Percentiles rank a stretch among this genome's conserved stretches.
Evolutionary conservation across 257 asterid species (phyloP).

Genomic region (Solanum lycopersicoides): DNA sequence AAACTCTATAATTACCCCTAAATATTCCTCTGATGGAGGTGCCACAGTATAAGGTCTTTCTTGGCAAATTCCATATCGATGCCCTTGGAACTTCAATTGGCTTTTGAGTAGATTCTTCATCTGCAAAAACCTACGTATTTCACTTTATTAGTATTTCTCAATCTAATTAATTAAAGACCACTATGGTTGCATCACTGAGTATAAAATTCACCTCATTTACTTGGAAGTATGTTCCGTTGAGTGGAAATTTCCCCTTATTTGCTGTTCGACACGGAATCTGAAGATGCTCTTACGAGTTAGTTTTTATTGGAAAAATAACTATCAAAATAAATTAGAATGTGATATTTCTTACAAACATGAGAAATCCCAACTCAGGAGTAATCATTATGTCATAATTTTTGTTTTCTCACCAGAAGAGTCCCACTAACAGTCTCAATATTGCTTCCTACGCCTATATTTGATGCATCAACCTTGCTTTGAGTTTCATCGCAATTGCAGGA

Average conservation of each 20-base stretch:
- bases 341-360: not conserved
- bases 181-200: not conserved
- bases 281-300: not conserved
- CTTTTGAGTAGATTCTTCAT: constrained; percentile 13
- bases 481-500: not conserved
- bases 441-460: not conserved
- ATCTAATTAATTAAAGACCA: not conserved
- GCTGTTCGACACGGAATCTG: constrained; percentile 23
- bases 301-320: not conserved
- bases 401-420: constrained; percentile 18
- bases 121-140: constrained; percentile 24
- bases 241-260: constrained; percentile 18
- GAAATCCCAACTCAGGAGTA: not conserved
- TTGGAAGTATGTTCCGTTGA: constrained; percentile 26
- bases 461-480: not conserved
- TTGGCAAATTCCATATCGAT: constrained; percentile 3
- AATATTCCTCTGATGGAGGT: constrained; percentile 13
- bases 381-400: not conserved
- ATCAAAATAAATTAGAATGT: not conserved
- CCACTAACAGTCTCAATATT: constrained; percentile 5
- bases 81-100: constrained; percentile 15
- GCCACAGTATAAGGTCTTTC: constrained; percentile 18
- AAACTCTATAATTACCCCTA: constrained; percentile 11
- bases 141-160: not conserved
- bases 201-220: constrained; percentile 17